phyloP scores from a whole-genome alignment of 2,329 filamentous ascomycete genomes.

The Talaromyces sp. region DNA sequence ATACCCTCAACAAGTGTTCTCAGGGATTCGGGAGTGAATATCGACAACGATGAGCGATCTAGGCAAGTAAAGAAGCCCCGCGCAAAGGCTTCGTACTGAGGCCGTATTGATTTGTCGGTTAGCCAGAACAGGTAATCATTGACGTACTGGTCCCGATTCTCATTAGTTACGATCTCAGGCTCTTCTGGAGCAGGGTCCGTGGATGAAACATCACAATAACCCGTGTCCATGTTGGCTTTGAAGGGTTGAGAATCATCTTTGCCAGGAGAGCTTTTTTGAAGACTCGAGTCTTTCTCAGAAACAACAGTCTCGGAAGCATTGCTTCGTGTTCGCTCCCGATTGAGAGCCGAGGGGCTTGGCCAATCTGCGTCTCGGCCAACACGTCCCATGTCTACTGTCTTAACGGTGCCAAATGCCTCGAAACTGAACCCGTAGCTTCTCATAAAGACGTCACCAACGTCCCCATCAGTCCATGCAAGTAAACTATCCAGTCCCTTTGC shows the following conservation, averaged over 20 bases:
- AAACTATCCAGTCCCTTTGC: constrained; percentile 68
- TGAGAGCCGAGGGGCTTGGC: constrained; percentile 17
- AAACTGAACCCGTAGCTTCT: constrained; percentile 83
- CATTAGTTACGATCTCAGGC: constrained; percentile 70
- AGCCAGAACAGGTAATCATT: constrained; percentile 81
- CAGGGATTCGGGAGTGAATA: constrained; percentile 67
- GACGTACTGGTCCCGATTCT: constrained; percentile 73
- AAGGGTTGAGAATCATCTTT: constrained; percentile 6
- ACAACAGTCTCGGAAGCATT: constrained; percentile 3
- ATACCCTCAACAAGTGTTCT: constrained; percentile 78
- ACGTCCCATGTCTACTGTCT: constrained; percentile 52
- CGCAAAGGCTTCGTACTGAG: constrained; percentile 75
- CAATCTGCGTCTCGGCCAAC: constrained; percentile 31
- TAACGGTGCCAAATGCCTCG: constrained; percentile 49
- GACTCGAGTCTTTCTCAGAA: neutral
- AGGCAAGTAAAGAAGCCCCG: constrained; percentile 75
- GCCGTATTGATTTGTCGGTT: constrained; percentile 67
- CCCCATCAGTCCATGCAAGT: constrained; percentile 72
- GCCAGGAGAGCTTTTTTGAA: neutral
- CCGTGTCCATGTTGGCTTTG: constrained; percentile 20
- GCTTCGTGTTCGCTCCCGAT: constrained; percentile 9
- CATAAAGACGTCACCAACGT: constrained; percentile 75
- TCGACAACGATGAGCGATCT: constrained; percentile 61
- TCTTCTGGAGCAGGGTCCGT: constrained; percentile 39
- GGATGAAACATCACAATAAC: constrained; percentile 17